Base-by-base conservation (phyloP, 139 green algal genomes). In the Chlamydomonas asymmetrica region DNA sequence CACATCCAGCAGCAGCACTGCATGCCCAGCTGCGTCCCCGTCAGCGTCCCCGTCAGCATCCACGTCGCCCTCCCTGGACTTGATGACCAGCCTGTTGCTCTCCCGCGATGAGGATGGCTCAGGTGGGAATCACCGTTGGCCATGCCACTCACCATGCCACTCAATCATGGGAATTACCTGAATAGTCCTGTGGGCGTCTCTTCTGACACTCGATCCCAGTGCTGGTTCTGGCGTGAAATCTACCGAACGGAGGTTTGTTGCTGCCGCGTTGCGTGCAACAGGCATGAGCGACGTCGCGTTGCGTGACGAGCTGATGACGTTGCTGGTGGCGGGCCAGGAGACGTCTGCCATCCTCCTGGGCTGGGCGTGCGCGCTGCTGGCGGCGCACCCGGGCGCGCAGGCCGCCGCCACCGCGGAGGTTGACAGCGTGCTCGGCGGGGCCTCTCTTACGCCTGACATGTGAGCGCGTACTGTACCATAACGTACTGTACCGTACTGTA, bases 221-320 rank as follows among this genome's bases (percentile, higher is more conserved):
- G n/a, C n/a, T n/a, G n/a, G n/a, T n/a, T n/a, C n/a, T n/a, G n/a
- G n/a, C n/a, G n/a, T n/a, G n/a, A n/a, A n/a, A n/a, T n/a, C n/a
- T n/a, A n/a, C n/a, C n/a, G n/a, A n/a, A n/a, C n/a, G n/a, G 22
- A 57, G 60, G 20, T 38, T 40, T 23, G 7, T 31, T 41, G 8
- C 60, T 40, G 60, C n/a, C 8, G 40, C 5, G 8, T 6, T 41
- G 27, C 60, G 32, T 16, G 5, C 6, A n/a, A 70, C 62, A 41
- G 82, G 82, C 65, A 94, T 97, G 91, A 79, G 37, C 6, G 80
- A 94, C 68, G 25, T 40, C 2, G 77, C 84, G 4, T 81, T 97
- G 64, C 81, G 94, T 0, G 92, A 97, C 59, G 92, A 98, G 85
- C 72, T 93, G 22, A 93, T 96, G 91, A 96, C 92, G 23, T 72